Evolutionary conservation across 1,284 basidiomycete species (phyloP).

Genomic region (Apiotrichum brassicae): DNA sequence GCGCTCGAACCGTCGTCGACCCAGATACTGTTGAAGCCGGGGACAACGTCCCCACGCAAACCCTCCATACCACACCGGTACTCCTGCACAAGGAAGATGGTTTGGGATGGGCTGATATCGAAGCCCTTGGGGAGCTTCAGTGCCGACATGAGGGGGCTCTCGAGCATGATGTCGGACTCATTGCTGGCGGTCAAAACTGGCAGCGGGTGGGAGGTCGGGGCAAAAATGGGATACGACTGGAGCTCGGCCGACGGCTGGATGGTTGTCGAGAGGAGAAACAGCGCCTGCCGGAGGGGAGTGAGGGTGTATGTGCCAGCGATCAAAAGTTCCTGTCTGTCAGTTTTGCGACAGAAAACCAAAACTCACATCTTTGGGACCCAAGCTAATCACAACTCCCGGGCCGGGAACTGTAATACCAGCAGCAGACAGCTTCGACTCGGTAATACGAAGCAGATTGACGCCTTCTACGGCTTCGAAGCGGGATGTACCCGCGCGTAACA

Average conservation of each 20-base stretch:
- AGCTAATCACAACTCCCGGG: constrained; percentile 29
- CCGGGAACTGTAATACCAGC: constrained; percentile 20
- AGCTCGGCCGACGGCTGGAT: constrained; percentile 48
- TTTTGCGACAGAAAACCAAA: background rate
- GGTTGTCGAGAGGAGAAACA: constrained; percentile 37
- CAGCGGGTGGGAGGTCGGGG: constrained; percentile 53
- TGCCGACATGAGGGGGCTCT: constrained; percentile 5
- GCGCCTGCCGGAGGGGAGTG: constrained; percentile 28
- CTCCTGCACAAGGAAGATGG: constrained; percentile 39
- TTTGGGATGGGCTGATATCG: constrained; percentile 1
- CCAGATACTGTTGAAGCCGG: constrained; percentile 44
- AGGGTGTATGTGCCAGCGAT: constrained; percentile 37
- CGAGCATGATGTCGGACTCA: constrained; percentile 1
- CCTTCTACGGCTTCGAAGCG: constrained; percentile 22
- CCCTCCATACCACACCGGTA: constrained; percentile 36
- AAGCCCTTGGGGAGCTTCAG: constrained; percentile 24
- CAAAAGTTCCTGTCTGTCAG: constrained; percentile 23
- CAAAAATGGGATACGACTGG: constrained; percentile 39
- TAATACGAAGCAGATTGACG: constrained; percentile 21
- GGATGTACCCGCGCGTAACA: constrained; percentile 12
- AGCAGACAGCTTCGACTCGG: constrained; percentile 8
- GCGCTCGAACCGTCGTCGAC: constrained; percentile 20
- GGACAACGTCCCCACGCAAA: constrained; percentile 36
- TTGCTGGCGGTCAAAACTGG: constrained; percentile 48
- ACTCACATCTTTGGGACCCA: constrained; percentile 36